Evolutionary conservation across 805 yeast species (phyloP), one percentile per base, ranked within the genome.

Genomic region (Yarrowia alimentaria): DNA sequence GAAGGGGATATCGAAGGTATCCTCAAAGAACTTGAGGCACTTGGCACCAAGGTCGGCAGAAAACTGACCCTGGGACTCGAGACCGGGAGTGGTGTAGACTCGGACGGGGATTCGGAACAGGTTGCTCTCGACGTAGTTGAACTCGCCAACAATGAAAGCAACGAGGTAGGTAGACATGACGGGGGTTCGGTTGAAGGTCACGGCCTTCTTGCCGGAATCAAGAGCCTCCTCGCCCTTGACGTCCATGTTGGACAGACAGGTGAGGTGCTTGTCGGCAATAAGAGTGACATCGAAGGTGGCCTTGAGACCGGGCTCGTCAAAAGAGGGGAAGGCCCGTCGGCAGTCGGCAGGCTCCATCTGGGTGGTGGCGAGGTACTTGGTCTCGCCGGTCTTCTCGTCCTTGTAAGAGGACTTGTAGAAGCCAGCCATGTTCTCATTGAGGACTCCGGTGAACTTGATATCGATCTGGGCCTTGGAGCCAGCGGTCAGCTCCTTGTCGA

Each of bases 291-390:
- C 78, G 57, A 80, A 83, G 48, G 78, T 74, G 38, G 88, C 85
- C 67, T 83, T 83, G 51, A 79, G 71, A 38, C 79, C 73, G 7
- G 89, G 88, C 66, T 83, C 86, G 64, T 83, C 89, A 58, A 79
- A 79, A 60, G 80, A 81, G 14, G 89, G 89, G 75, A 83, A 83
- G 5, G 89, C 87, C 53, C 83, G 74, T 59, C 89, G 79, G 61
- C 86, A 81, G 67, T 82, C 89, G 25, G 87, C 80, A 26, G 89
- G 80, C 68, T 83, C 88, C 79, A 83, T 78, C 66, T 80, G 85
- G 33, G 85, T 77, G 55, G 83, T 75, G 31, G 83, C 84, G 56
- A 80, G 70, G 59, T 77, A 78, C 56, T 77, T 73, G 51, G 76
- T 72, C 53, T 71, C 63, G 29, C 85, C 85, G 29, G 56, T 40